Percentiles rank a stretch among this genome's conserved stretches.
Evolutionary conservation across 495 filamentous ascomycete species (phyloP).

Genomic region (Penicillium alfredii): DNA sequence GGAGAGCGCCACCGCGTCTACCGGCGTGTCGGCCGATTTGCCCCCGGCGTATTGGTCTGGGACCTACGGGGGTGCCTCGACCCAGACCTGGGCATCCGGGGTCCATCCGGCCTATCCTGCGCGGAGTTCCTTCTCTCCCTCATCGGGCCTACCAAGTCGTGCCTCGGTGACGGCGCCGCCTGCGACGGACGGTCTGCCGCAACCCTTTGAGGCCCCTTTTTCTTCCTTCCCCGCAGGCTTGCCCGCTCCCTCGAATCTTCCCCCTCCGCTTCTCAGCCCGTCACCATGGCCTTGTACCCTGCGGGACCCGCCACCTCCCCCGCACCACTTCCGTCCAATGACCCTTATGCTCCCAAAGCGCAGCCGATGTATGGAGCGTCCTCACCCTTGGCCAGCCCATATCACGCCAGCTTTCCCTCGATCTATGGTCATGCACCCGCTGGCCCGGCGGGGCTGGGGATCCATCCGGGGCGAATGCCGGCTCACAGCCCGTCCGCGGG

Average conservation of each 20-base stretch:
- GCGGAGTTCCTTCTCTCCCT: slow-evolving; percentile 53
- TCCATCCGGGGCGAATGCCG: slow-evolving; percentile 53
- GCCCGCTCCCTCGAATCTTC: slow-evolving; percentile 38
- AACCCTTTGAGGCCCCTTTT: slow-evolving; percentile 55
- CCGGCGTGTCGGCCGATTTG: slow-evolving; percentile 42
- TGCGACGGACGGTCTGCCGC: slow-evolving; percentile 41
- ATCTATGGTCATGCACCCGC: slow-evolving; percentile 51
- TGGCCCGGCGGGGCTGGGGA: slow-evolving; percentile 55
- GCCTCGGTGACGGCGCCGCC: slow-evolving; percentile 47
- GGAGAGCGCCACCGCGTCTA: slow-evolving; percentile 45
- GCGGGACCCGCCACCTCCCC: slow-evolving; percentile 53
- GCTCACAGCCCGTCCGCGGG: slow-evolving; percentile 42
- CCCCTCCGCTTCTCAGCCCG: slow-evolving; percentile 16
- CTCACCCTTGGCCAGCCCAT: slow-evolving; percentile 59
- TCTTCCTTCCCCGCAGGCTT: slow-evolving; percentile 54
- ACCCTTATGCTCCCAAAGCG: slow-evolving; percentile 55
- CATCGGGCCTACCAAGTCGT: slow-evolving; percentile 39
- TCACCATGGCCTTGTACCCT: slow-evolving; percentile 22
- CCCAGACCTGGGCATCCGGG: slow-evolving; percentile 40
- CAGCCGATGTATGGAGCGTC: slow-evolving; percentile 51
- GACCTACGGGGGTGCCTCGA: no score
- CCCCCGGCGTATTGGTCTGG: slow-evolving; percentile 43
- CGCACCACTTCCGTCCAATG: slow-evolving; percentile 54
- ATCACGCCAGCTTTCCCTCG: slow-evolving; percentile 51
- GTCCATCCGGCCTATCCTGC: slow-evolving; percentile 33